A percentile compares a stretch with the other conserved stretches of the same genome.
Conservation (phyloP, 352 stramenopile species). For the Pythium utonaiense region DNA sequence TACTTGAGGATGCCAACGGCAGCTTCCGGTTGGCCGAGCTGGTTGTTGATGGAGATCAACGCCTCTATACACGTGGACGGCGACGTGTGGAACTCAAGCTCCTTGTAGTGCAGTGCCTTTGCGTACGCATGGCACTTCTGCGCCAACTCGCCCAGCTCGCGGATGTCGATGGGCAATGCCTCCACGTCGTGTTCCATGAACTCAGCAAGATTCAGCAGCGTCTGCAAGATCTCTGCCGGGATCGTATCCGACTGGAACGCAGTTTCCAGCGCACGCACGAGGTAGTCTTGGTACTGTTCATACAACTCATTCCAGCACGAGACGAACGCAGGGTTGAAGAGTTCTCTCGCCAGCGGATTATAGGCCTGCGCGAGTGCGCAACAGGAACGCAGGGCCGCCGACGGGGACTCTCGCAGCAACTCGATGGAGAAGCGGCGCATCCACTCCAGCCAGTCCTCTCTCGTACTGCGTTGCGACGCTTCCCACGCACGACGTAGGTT, state of each 20-base stretch:
- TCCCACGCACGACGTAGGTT: constrained; percentile 87
- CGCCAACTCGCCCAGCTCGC: constrained; percentile 94
- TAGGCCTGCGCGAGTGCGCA: constrained; percentile 97
- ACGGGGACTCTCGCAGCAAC: constrained; percentile 96
- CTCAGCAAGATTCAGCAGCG: constrained; percentile 97
- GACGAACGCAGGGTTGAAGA: constrained; percentile 99
- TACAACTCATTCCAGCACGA: constrained; percentile 97
- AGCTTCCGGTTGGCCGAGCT: constrained; percentile 93
- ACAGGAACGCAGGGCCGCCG: constrained; percentile 91
- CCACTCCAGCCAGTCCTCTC: constrained; percentile 99
- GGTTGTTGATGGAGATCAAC: constrained; percentile 99
- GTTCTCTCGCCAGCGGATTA: constrained; percentile 94
- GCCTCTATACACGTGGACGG: constrained; percentile 94
- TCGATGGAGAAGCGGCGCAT: constrained; percentile 97
- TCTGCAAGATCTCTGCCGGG: constrained; percentile 97
- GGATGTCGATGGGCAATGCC: constrained; percentile 96
- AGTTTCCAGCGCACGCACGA: constrained; percentile 94
- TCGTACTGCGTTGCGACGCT: constrained; percentile 76
- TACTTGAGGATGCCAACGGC: constrained; percentile 97
- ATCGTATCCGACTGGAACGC: constrained; percentile 92
- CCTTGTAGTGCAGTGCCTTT: constrained; percentile 98
- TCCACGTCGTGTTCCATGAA: constrained; percentile 99
- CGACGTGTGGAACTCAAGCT: constrained; percentile 96
- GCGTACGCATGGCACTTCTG: constrained; percentile 98
- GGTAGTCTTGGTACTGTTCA: constrained; percentile 91